Base-by-base conservation (phyloP, 345 rosid genomes). In the Viola odorata region DNA sequence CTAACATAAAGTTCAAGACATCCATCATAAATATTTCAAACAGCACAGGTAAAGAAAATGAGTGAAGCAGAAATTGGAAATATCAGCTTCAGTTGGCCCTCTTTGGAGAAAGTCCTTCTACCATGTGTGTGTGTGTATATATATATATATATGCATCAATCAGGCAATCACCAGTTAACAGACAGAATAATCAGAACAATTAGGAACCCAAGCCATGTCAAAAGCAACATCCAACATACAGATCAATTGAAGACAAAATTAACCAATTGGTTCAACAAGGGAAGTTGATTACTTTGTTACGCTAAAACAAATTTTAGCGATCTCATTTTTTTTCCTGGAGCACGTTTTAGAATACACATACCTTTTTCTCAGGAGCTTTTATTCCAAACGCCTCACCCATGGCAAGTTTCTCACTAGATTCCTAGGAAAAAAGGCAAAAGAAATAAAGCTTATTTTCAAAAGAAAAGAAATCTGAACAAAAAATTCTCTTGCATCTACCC, bases 361-460 rank as follows among this genome's bases (percentile, higher is more conserved):
- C 99, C 95, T 94, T 90, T 69, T 83, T 86, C 80, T 72, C 81
- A 5, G 97, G 97, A 73, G 87, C 96, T 77, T 80, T 81, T 73
- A 90, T 75, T 77, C 99, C 97, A 77, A 94, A 94, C 42, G 87
- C 89, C 75, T 84, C 97, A 14, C 99, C 99, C 91, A 94, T 76
- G 12, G 99, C 99, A 73, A 94, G 96, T 69, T 73, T 84, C 66
- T 69, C 80, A 48, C 99, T 90, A 47, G 96, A 90, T 82, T 94
- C 99, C 99, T 90, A 57, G 40, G 53, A 64, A 45, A 53, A n/a
- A 54, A 63, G 17, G 37, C 52, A 56, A 75, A 53, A 15, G 32
- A 12, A 53, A 36, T 45, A 50, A 40, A 16, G 41, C 54, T 57
- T 9, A 58, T 42, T 36, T 8, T 15, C 50, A 50, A 11, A 45